Base-by-base conservation (phyloP, 2,329 filamentous ascomycete species). In the Paecilomyces sp. region DNA sequence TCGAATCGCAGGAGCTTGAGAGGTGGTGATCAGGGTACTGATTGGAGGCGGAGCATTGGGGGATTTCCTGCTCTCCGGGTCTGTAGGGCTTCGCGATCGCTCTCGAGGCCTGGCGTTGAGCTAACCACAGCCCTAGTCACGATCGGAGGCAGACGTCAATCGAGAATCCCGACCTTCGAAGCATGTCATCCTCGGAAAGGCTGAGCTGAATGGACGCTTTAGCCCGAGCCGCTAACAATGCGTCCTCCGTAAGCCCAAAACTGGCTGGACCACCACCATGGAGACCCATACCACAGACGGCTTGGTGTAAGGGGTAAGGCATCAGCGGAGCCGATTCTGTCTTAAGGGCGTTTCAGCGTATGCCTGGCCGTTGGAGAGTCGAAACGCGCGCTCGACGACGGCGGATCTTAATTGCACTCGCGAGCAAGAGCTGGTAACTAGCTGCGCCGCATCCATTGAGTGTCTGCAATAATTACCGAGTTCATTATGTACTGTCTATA, bases 301-400 rank as follows among this genome's bases (percentile, higher is more conserved):
- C 51, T 53, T 53, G 51, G 51, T 53, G 51, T 53, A 53, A 53
- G 51, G 51, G 51, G 51, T 30, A 53, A 53, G 18, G 30, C 54
- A 53, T n/a, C 13, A 31, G 36, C 15, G 54, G 55, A 28, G 31
- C 50, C 50, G 22, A 18, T 33, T 50, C 30, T 24, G 30, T 52
- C 18, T 41, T 58, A 60, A 36, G 24, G 18, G 54, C 18, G 58
- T 58, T 60, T 60, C 56, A 60, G 28, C 24, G 24, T 53, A 51
- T 34, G 51, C 8, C 22, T 47, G 52, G 34, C 18, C 54, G 31
- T 57, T 56, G 22, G 22, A 11, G 25, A 50, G 36, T 59, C 31
- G 57, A 63, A 62, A 59, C 60, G 50, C 55, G 33, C 55, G 28
- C 55, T 58, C 30, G 50, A 31, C 24, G 34, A 24, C 24, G 57